Evolutionary conservation across 2,329 filamentous ascomycete genomes (phyloP), one percentile per base, ranked within the genome.

Genomic region (Exophiala phaeomuriformis): DNA sequence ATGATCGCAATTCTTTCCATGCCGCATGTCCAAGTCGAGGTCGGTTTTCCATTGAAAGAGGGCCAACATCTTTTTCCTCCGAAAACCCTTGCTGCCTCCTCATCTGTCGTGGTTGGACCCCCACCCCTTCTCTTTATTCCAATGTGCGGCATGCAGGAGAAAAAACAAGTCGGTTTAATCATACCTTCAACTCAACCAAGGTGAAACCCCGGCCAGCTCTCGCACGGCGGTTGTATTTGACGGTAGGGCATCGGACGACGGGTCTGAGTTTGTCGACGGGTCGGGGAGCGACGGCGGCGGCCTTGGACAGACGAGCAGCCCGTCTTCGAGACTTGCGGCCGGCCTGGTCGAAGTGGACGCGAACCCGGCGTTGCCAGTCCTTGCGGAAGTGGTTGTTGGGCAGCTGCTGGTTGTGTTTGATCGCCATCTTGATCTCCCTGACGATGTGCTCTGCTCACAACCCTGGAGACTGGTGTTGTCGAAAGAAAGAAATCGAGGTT

Each of bases 351-450:
- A 98, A 98, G 84, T 98, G 93, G 78, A 88, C 88, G 79, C 90
- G 88, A 74, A 98, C 93, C 80, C 90, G 88, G 80, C 90, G 88
- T 79, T 97, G 90, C 93, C 93, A 98, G 83, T 98, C 90, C 89
- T 95, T 96, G 80, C 89, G 90, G 88, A 95, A 95, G 76, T 96
- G 60, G 52, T 59, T 59, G 59, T 62, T 59, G 37, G 61, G 64
- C 50, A 60, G 61, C 53, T 55, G 47, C 55, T 56, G 63, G 59
- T 97, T 97, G 87, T 96, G 90, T 85, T 95, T 95, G 89, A 97
- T 95, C 83, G 91, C 88, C 90, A 59, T 59, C 53, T 55, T 51
- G 43, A 31, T 36, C 48, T 42, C 29, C n/a, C 42, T 52, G 53
- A 55, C 57, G 54, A 54, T 48, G 45, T 55, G 41, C 31, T n/a